Evolutionary conservation across 495 filamentous ascomycete species (phyloP).

Genomic region (Tuber magnatum): DNA sequence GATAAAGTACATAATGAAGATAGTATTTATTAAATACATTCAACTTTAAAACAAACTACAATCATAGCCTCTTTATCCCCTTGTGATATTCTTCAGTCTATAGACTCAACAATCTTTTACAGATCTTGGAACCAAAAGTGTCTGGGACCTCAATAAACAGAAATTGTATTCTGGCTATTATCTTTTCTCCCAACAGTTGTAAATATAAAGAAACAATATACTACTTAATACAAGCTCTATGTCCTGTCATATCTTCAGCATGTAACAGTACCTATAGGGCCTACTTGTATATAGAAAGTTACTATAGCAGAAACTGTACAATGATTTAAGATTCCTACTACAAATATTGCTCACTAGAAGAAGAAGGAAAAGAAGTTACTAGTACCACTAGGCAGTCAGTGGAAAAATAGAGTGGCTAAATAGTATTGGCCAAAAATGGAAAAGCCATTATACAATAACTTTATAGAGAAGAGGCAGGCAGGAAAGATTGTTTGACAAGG

Average conservation of each 20-base stretch:
- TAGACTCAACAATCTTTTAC: no score
- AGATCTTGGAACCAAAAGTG: no score
- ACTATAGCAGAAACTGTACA: not conserved
- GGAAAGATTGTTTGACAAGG: not conserved
- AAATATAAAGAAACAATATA: not conserved
- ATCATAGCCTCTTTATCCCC: no score
- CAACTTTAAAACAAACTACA: no score
- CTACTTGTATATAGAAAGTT: not conserved
- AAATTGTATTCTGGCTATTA: no score
- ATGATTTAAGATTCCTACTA: not conserved
- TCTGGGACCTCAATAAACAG: no score
- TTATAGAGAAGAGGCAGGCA: not conserved
- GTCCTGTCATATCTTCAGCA: not conserved
- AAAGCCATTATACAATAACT: not conserved
- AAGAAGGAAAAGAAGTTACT: not conserved
- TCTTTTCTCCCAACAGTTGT: no score
- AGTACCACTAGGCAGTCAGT: not conserved
- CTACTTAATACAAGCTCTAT: not conserved
- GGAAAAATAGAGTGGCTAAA: not conserved
- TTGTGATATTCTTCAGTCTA: no score
- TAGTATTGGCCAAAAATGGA: not conserved
- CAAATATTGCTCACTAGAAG: not conserved
- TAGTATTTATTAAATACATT: no score
- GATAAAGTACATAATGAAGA: no score
- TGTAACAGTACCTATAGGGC: not conserved